These are phyloP conservation scores for Spatholobus suberectus DNA, from an alignment of 306 rosid species.

Conservation along the genomic window DNA sequence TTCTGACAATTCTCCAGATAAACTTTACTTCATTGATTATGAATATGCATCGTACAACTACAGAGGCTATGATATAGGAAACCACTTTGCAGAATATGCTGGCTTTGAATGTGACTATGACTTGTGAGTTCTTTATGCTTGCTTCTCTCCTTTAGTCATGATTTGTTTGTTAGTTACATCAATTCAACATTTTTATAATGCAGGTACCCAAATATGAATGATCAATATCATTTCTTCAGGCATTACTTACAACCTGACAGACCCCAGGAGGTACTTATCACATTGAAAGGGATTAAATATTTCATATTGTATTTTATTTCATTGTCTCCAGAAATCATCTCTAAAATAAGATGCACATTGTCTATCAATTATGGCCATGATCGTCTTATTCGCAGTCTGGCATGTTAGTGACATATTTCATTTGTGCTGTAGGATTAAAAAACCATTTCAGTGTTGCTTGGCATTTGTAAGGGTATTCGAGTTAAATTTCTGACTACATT, in stretches of 20 bases:
- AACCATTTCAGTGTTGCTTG: neutral
- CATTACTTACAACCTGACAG: conserved; percentile 81
- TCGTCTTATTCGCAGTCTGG: neutral
- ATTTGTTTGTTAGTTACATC: conserved; percentile 37
- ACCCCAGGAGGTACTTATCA: conserved; percentile 67
- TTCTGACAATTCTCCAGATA: conserved; percentile 62
- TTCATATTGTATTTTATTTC: conserved; percentile 28
- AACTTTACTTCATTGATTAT: conserved; percentile 87
- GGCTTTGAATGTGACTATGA: conserved; percentile 89
- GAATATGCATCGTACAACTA: conserved; percentile 97
- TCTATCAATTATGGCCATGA: conserved; percentile 1
- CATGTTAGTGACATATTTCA: neutral
- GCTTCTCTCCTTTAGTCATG: neutral
- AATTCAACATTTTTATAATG: conserved; percentile 29
- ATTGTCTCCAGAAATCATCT: neutral
- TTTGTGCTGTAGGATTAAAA: neutral
- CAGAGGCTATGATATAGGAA: conserved; percentile 94
- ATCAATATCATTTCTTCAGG: conserved; percentile 86
- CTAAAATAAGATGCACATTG: conserved; percentile 10
- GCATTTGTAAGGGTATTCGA: neutral
- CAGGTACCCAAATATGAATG: conserved; percentile 81
- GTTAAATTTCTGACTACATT: conserved; percentile 3
- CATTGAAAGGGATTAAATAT: conserved; percentile 16
- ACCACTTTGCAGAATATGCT: conserved; percentile 93
- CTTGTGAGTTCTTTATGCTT: conserved; percentile 59